Evolutionary conservation across 805 yeast genomes (phyloP).

Genomic region (Kodamaea laetipori): DNA sequence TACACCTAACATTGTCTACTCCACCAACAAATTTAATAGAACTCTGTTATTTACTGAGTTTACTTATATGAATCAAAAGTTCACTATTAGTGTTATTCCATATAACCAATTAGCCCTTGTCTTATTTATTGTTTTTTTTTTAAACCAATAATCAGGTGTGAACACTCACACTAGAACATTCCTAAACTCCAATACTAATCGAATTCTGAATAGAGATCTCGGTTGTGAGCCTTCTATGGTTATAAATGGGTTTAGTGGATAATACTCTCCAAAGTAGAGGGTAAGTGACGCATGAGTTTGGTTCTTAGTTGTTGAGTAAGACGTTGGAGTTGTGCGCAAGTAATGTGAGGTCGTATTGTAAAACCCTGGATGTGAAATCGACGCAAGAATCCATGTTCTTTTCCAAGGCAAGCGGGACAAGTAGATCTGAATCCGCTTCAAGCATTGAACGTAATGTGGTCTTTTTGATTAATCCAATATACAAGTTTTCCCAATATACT

Average conservation of each 20-base stretch:
- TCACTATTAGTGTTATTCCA: too few relatives aligned
- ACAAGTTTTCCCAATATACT: conserved; percentile 28
- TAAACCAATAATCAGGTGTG: too few relatives aligned
- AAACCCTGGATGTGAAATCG: conserved; percentile 15
- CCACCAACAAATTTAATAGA: too few relatives aligned
- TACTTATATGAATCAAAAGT: too few relatives aligned
- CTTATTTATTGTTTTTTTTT: too few relatives aligned
- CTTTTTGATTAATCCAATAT: conserved; percentile 40
- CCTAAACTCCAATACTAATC: too few relatives aligned
- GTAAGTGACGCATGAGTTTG: conserved; percentile 34
- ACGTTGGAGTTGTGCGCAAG: conserved; percentile 29
- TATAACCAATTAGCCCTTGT: too few relatives aligned
- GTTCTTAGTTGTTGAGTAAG: conserved; percentile 21
- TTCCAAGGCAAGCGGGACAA: conserved; percentile 25
- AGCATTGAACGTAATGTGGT: conserved; percentile 51
- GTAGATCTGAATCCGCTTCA: conserved; percentile 42
- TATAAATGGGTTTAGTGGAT: conserved; percentile 18
- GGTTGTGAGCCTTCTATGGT: conserved; percentile 16
- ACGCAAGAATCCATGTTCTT: conserved; percentile 12
- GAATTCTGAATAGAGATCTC: too few relatives aligned
- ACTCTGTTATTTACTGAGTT: too few relatives aligned
- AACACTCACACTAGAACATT: too few relatives aligned
- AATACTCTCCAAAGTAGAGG: conserved; percentile 34
- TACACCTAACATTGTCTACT: too few relatives aligned
- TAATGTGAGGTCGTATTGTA: conserved; percentile 23